Percentiles rank a stretch among this genome's conserved stretches.
These are phyloP conservation scores for Lactarius sanguifluus DNA, from an alignment of 768 basidiomycete species.

Conservation along the genomic window DNA sequence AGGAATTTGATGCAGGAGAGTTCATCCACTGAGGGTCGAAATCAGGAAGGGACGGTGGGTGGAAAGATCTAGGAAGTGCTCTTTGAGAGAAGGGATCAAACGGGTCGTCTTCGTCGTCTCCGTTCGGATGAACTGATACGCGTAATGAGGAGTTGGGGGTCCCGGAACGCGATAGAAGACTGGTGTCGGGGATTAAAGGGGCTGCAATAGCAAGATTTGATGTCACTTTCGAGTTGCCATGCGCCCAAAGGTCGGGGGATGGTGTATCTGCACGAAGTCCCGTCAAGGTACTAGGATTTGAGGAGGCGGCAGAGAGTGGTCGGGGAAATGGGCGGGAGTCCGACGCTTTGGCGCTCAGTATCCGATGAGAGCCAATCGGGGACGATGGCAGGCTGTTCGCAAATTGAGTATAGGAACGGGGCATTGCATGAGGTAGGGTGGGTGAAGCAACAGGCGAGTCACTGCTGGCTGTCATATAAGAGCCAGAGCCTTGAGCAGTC, in stretches of 20 bases:
- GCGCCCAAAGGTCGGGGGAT: constrained; percentile 90
- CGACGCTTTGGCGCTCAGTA: constrained; percentile 85
- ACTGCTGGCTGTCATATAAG: constrained; percentile 56
- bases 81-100: constrained; percentile 73
- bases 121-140: constrained; percentile 57
- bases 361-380: constrained; percentile 78
- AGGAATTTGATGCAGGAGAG: constrained; percentile 52
- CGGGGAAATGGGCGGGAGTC: constrained; percentile 86
- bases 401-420: constrained; percentile 59
- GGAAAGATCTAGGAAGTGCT: constrained; percentile 54
- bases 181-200: constrained; percentile 76
- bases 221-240: constrained; percentile 61
- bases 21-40: constrained; percentile 59
- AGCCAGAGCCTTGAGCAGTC: constrained; percentile 48
- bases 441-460: constrained; percentile 66
- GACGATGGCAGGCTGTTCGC: constrained; percentile 83
- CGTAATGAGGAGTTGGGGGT: constrained; percentile 72
- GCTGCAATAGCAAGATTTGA: constrained; percentile 92
- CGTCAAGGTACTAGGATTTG: constrained; percentile 52
- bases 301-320: constrained; percentile 73
- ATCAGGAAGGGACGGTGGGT: constrained; percentile 61
- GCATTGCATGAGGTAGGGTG: constrained; percentile 55
- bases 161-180: constrained; percentile 49
- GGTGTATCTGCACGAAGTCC: constrained; percentile 69
- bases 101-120: constrained; percentile 73